Evolutionary conservation across 129 eudicot genomes (phyloP).

Genomic region (Centaurea solstitialis): DNA sequence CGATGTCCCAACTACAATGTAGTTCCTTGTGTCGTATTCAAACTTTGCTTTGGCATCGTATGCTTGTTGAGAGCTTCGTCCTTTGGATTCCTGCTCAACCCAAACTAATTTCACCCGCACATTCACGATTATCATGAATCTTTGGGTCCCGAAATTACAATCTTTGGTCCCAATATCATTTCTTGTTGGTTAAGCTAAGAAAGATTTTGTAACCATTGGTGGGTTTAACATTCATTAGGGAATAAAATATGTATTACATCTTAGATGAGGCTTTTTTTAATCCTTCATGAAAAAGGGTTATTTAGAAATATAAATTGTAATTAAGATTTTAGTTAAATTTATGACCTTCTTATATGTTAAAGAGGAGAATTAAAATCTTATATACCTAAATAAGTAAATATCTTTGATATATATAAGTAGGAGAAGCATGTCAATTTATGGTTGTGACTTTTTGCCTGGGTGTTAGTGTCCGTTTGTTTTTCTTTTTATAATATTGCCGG

Average conservation of each 20-base stretch:
- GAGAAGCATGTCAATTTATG: too few relatives aligned
- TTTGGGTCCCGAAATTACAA: constrained; percentile 1
- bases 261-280: too few relatives aligned
- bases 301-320: not conserved
- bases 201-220: not conserved
- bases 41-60: constrained; percentile 18
- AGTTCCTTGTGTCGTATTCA: constrained; percentile 6
- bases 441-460: too few relatives aligned
- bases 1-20: not conserved
- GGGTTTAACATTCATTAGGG: not conserved
- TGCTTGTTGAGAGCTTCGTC: constrained; percentile 27
- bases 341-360: too few relatives aligned
- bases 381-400: too few relatives aligned
- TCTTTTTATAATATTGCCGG: too few relatives aligned
- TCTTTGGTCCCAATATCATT: not conserved
- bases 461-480: too few relatives aligned
- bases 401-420: too few relatives aligned
- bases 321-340: not conserved
- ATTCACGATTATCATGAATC: not conserved
- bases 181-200: not conserved
- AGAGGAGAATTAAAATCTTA: too few relatives aligned
- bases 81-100: not conserved
- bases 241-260: too few relatives aligned
- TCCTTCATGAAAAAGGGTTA: too few relatives aligned
- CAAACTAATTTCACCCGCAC: not conserved